phyloP scores from a whole-genome alignment of 78 protist genomes.

The Guillardia theta region DNA sequence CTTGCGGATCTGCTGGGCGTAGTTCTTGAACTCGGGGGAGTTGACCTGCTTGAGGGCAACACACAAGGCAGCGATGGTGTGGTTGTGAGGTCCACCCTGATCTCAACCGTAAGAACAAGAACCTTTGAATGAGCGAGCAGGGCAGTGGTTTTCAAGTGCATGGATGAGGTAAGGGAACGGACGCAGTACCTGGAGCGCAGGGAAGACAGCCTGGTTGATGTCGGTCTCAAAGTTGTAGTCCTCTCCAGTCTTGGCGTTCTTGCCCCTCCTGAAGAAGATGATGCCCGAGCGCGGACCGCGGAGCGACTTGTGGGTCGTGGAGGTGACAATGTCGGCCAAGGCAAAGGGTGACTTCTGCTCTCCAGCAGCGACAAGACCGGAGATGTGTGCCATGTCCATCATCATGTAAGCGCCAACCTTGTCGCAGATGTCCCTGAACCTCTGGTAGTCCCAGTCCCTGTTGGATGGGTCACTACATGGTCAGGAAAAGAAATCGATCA shows the following conservation, averaged over 20 bases:
- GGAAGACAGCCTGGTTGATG: slow-evolving; percentile 95
- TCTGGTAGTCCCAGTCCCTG: slow-evolving; percentile 90
- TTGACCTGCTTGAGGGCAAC: slow-evolving; percentile 74
- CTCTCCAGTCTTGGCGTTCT: background rate
- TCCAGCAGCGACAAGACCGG: slow-evolving; percentile 94
- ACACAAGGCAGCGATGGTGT: slow-evolving; percentile 95
- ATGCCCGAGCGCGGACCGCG: slow-evolving; percentile 99
- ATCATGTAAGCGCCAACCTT: slow-evolving; percentile 86
- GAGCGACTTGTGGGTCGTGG: slow-evolving; percentile 99
- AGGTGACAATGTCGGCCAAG: slow-evolving; percentile 95
- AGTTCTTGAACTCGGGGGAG: slow-evolving; percentile 84
- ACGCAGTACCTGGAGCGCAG: slow-evolving; percentile 63
- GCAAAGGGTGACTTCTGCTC: slow-evolving; percentile 80
- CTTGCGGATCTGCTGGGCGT: slow-evolving; percentile 73
- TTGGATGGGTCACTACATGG: too few species aligned
- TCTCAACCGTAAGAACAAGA: too few species aligned
- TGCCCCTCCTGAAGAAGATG: slow-evolving; percentile 94
- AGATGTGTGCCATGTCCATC: slow-evolving; percentile 98
- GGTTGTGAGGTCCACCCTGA: slow-evolving; percentile 99
- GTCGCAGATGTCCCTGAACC: slow-evolving; percentile 86
- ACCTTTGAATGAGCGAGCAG: too few species aligned
- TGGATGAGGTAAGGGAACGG: too few species aligned
- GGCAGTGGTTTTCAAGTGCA: too few species aligned
- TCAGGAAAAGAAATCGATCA: too few species aligned
- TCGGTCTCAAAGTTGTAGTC: slow-evolving; percentile 61